Conservation (phyloP, 2,329 filamentous ascomycete species). For the Paecilomyces variotii region DNA sequence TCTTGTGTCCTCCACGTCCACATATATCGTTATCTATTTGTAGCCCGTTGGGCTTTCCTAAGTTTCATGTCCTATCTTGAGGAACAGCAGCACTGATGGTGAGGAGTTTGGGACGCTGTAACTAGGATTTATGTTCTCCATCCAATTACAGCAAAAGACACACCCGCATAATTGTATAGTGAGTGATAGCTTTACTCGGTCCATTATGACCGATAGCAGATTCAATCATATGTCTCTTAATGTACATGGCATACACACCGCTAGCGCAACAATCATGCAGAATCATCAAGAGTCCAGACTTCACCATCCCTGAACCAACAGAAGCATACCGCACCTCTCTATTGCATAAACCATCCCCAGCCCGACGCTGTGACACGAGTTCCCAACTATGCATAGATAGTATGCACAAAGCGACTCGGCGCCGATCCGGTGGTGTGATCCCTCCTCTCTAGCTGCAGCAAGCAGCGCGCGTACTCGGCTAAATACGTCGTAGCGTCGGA, state of each 20-base stretch:
- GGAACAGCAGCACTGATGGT: neutral
- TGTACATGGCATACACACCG: neutral
- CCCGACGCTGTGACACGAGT: neutral
- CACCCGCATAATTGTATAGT: neutral
- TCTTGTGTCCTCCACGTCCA: neutral
- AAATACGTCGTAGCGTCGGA: too few relatives aligned
- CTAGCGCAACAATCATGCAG: neutral
- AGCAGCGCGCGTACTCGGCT: too few relatives aligned
- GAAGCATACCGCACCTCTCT: neutral
- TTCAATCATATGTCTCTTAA: neutral
- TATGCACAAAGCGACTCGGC: neutral
- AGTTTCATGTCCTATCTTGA: neutral
- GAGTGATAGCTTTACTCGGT: neutral
- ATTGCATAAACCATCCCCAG: neutral
- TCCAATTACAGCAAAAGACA: neutral
- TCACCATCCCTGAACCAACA: neutral
- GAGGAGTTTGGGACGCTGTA: neutral
- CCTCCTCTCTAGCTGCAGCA: neutral
- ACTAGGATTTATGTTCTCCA: neutral
- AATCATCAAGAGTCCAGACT: neutral
- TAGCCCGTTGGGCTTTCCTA: neutral
- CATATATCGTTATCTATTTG: neutral
- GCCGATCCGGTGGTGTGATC: neutral
- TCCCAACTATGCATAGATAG: neutral
- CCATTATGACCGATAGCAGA: neutral